These are phyloP conservation scores for Pouteria campechiana DNA, from an alignment of 179 eudicot species.

Conservation along the genomic window DNA sequence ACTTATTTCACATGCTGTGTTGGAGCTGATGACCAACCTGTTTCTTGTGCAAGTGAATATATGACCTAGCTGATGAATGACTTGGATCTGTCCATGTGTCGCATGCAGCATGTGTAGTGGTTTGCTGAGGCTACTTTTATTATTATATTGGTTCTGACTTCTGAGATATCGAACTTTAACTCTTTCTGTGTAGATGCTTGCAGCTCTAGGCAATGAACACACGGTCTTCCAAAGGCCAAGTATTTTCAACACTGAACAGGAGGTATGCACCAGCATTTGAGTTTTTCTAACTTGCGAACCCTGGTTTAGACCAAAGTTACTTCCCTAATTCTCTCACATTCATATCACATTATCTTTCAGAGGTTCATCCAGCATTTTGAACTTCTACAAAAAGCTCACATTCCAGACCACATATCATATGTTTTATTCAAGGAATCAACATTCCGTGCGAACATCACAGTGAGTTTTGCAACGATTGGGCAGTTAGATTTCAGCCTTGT, in stretches of 20 bases:
- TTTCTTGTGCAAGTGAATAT: too few relatives aligned
- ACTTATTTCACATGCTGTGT: too few relatives aligned
- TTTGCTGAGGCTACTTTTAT: too few relatives aligned
- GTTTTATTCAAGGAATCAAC: constrained; percentile 60
- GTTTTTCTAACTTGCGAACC: background rate
- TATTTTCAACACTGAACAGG: constrained; percentile 84
- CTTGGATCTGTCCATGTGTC: too few relatives aligned
- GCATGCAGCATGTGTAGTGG: too few relatives aligned
- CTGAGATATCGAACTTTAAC: too few relatives aligned
- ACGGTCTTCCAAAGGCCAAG: constrained; percentile 41
- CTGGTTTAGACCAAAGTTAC: too few relatives aligned
- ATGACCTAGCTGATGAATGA: too few relatives aligned
- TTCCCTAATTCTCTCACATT: background rate
- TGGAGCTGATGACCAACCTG: too few relatives aligned
- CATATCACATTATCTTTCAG: constrained; percentile 17
- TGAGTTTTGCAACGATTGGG: constrained; percentile 42
- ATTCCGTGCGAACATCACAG: constrained; percentile 48
- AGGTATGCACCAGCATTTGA: constrained; percentile 53
- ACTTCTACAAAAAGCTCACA: constrained; percentile 77
- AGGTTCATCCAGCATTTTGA: constrained; percentile 90
- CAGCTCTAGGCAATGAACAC: constrained; percentile 75
- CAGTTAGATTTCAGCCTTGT: background rate
- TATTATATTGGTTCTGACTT: too few relatives aligned
- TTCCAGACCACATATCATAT: constrained; percentile 77
- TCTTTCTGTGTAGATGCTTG: constrained; percentile 80